Base-by-base conservation (phyloP, 75 land plant species). In the Pinus taeda region DNA sequence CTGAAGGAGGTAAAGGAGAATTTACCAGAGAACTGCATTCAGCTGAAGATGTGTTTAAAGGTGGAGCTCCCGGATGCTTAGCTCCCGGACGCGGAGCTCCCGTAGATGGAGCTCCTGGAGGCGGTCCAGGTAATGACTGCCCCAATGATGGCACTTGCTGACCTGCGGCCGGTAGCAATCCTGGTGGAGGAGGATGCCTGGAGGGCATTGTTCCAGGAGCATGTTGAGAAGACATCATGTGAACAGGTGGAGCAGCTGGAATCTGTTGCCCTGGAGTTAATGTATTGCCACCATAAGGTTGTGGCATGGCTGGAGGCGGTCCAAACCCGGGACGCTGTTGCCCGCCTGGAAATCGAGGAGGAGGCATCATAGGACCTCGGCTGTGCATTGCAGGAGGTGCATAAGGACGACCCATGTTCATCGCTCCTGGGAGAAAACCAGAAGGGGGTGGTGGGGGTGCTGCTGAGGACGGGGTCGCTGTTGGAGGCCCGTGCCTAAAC, bases 401-500 rank as follows among this genome's bases (percentile, higher is more conserved):
- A 53, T 60, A 77, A 72, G 79, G 37, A 53, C 65, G 85, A 71
- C 82, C 74, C 7, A 58, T 60, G 63, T 57, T 79, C 29, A 69
- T 55, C 55, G 56, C 20, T 26, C 77, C 59, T 3, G 64, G 69
- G 20, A 11, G n/a, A 3, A n/a, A 45, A 21, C 45, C 49, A 7
- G 53, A 9, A 4, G 20, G 49, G 20, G 22, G 49, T 3, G 71
- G 71, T 4, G 36, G 22, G n/a, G 55, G 55, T 2, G 55, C 55
- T 49, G 55, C 55, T 49, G 55, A 11, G 55, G 55, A 49, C 55
- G 55, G 55, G 55, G 55, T 49, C 55, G 55, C 15, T 3, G 81
- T 60, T 39, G 72, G 78, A 76, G 85, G 83, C 39, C 80, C 83
- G 15, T 77, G 82, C 80, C 85, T 76, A 70, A 30, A 80, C 72